A percentile compares a stretch with the other conserved stretches of the same genome.
These are phyloP conservation scores for Fusarium goolgardi DNA, from an alignment of 2,329 filamentous ascomycete species.

Conservation along the genomic window DNA sequence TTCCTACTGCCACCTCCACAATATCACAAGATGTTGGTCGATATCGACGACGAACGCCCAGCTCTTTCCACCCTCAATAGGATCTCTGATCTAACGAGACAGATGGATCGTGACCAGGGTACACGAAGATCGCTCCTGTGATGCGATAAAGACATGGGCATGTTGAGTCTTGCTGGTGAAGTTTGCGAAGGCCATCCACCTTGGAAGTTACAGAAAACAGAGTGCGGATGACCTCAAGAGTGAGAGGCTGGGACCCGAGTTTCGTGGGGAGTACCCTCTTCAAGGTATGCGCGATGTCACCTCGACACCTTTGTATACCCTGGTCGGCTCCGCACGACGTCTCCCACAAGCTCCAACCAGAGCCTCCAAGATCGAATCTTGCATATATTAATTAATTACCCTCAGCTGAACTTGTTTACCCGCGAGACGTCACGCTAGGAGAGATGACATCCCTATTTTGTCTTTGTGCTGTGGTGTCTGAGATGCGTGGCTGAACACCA, in stretches of 20 bases:
- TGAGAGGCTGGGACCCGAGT: conserved; percentile 14
- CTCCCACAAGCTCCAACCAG: conserved; percentile 45
- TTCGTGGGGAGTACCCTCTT: conserved; percentile 38
- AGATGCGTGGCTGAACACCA: too few species aligned
- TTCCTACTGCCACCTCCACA: background rate
- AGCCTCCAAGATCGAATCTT: conserved; percentile 40
- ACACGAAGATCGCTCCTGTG: conserved; percentile 30
- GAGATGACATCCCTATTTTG: conserved; percentile 21
- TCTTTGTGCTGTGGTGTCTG: too few species aligned
- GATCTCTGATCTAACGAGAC: conserved; percentile 38
- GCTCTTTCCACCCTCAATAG: background rate
- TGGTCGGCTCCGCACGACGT: conserved; percentile 40
- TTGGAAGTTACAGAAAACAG: conserved; percentile 30
- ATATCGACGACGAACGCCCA: conserved; percentile 10
- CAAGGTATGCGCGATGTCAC: conserved; percentile 42
- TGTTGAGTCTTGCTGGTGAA: conserved; percentile 31
- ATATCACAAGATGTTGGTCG: conserved; percentile 2
- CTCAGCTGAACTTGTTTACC: conserved; percentile 21
- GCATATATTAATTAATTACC: conserved; percentile 31
- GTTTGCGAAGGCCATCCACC: conserved; percentile 22
- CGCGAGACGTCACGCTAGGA: conserved; percentile 16
- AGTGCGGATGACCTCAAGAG: conserved; percentile 35
- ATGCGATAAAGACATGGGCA: conserved; percentile 42
- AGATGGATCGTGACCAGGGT: conserved; percentile 26
- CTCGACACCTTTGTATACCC: conserved; percentile 41